Conservation (phyloP, 371 early-diverging fungal species). For the Nosema muscidifuracis region DNA sequence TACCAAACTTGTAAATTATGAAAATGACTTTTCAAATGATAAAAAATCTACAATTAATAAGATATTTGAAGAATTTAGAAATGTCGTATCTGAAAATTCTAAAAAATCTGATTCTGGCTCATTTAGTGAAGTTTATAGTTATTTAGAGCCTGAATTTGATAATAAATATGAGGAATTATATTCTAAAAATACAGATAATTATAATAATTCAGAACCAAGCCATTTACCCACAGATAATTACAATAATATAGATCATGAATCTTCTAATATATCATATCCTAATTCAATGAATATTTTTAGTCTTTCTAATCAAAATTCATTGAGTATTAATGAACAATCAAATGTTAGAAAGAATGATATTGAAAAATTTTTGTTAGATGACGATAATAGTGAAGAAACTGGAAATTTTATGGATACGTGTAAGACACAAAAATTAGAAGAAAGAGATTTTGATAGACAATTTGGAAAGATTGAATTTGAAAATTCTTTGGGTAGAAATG, state of each 20-base stretch:
- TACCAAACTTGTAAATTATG: background rate
- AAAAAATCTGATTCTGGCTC: background rate
- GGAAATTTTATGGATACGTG: background rate
- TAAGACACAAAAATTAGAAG: conserved; percentile 5
- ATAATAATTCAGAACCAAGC: no score
- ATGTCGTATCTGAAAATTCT: background rate
- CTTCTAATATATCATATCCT: no score
- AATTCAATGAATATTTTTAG: no score
- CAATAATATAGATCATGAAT: no score
- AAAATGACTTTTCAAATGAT: background rate
- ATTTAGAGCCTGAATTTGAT: background rate
- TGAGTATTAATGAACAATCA: background rate
- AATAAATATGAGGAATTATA: background rate
- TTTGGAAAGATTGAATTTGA: background rate
- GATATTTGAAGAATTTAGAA: background rate
- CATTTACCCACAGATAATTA: no score
- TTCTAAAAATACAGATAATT: no score
- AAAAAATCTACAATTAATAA: background rate
- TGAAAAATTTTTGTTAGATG: conserved; percentile 4
- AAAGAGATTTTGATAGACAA: background rate
- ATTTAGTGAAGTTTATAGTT: background rate
- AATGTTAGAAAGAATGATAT: background rate
- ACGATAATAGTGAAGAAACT: background rate
- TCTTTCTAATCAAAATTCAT: no score
- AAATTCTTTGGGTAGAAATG: no score